These are phyloP conservation scores for Aureobasidium vineae DNA, from an alignment of 2,329 filamentous ascomycete species.

Conservation along the genomic window DNA sequence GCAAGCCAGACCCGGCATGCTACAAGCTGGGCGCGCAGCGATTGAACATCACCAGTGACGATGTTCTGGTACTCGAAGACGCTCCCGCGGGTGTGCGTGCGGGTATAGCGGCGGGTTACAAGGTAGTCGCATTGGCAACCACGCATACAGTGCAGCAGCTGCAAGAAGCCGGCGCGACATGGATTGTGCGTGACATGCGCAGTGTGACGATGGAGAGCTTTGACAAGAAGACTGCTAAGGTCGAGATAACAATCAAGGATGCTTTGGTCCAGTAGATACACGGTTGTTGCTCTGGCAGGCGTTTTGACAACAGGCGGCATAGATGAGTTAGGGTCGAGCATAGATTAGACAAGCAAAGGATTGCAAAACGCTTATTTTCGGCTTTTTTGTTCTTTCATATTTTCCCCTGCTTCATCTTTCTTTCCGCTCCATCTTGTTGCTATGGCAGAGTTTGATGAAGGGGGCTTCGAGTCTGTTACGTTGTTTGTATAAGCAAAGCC, in stretches of 20 bases:
- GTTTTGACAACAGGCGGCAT: neutral
- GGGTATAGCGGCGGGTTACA: slow-evolving; percentile 82
- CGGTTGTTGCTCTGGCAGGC: slow-evolving; percentile 2
- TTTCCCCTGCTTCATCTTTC: neutral
- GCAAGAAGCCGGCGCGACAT: slow-evolving; percentile 74
- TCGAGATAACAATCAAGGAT: slow-evolving; percentile 67
- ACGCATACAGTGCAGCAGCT: slow-evolving; percentile 76
- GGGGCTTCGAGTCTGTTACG: neutral
- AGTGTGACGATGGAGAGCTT: slow-evolving; percentile 64
- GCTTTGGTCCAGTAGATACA: slow-evolving; percentile 47
- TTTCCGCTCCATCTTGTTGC: neutral
- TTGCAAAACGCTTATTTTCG: neutral
- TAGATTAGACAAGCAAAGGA: neutral
- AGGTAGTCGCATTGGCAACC: slow-evolving; percentile 78
- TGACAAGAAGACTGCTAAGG: slow-evolving; percentile 55
- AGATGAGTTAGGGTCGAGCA: neutral
- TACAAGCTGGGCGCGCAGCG: slow-evolving; percentile 47
- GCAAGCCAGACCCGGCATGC: slow-evolving; percentile 53
- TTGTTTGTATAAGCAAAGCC: slow-evolving; percentile 1
- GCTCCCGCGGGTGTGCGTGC: slow-evolving; percentile 80
- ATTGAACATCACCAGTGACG: slow-evolving; percentile 38
- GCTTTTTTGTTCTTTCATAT: neutral
- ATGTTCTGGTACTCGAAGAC: slow-evolving; percentile 80
- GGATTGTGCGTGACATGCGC: slow-evolving; percentile 75
- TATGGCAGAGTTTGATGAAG: slow-evolving; percentile 15